Conservation (phyloP, 805 yeast genomes). For the Ogataea parapolymorpha region DNA sequence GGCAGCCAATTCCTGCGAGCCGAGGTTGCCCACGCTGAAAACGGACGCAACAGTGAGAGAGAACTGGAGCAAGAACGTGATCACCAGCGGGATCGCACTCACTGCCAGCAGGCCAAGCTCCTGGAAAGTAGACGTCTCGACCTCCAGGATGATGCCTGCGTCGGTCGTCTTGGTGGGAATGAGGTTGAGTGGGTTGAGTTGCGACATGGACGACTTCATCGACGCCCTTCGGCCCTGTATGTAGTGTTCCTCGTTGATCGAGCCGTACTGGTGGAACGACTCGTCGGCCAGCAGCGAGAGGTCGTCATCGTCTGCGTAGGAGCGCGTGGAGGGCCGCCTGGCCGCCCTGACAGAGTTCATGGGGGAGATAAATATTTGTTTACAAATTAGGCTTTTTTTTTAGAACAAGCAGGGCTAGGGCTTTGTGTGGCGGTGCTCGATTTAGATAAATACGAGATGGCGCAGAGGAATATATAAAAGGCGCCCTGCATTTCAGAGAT, state of each 20-base stretch:
- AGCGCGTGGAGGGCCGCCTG: constrained; percentile 13
- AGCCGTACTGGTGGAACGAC: constrained; percentile 23
- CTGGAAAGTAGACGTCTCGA: constrained; percentile 36
- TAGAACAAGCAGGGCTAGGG: not conserved
- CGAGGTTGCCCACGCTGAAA: constrained; percentile 55
- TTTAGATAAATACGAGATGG: too few species aligned
- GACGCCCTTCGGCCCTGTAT: constrained; percentile 30
- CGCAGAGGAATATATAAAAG: too few species aligned
- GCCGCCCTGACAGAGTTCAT: constrained; percentile 5
- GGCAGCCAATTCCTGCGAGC: constrained; percentile 56
- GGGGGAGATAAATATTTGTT: not conserved
- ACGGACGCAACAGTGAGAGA: constrained; percentile 53
- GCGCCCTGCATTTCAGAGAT: too few species aligned
- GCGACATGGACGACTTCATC: constrained; percentile 20
- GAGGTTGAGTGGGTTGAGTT: constrained; percentile 15
- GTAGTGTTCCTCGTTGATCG: constrained; percentile 21
- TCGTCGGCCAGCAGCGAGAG: constrained; percentile 12
- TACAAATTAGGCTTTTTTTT: not conserved
- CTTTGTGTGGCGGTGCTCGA: too few species aligned
- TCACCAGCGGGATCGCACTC: constrained; percentile 48
- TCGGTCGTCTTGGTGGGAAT: constrained; percentile 24
- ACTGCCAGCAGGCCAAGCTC: constrained; percentile 39
- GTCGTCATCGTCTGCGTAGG: constrained; percentile 13
- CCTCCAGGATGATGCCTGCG: constrained; percentile 34
- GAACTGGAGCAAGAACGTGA: constrained; percentile 53